A percentile compares a stretch with the other conserved stretches of the same genome.
These are phyloP conservation scores for Colletotrichum gloeosporioides DNA, from an alignment of 2,329 filamentous ascomycete genomes.

Conservation along the genomic window DNA sequence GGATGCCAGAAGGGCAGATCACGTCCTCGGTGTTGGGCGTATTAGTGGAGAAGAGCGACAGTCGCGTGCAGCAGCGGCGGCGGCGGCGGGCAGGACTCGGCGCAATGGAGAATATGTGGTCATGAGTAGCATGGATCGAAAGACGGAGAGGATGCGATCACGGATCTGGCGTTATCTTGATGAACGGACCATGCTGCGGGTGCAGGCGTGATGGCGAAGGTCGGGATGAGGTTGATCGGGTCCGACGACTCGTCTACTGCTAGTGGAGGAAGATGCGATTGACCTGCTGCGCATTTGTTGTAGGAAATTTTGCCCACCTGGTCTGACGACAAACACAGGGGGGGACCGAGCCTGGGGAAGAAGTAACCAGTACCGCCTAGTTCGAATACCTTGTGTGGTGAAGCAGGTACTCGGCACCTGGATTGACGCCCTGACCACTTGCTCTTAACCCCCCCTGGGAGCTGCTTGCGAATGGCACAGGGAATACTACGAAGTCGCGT, in stretches of 20 bases:
- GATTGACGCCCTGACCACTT: neutral
- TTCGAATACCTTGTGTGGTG: neutral
- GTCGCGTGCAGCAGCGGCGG: conserved; percentile 51
- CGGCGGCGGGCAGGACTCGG: conserved; percentile 37
- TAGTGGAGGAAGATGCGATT: conserved; percentile 20
- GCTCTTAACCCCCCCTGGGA: neutral
- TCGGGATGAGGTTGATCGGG: conserved; percentile 25
- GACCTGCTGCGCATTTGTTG: conserved; percentile 24
- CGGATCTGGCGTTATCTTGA: conserved; percentile 43
- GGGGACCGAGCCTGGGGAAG: conserved; percentile 19
- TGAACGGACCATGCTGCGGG: conserved; percentile 48
- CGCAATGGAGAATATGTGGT: conserved; percentile 45
- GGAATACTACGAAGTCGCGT: conserved; percentile 20
- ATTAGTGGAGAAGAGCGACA: conserved; percentile 22
- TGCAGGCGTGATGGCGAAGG: conserved; percentile 43
- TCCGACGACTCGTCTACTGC: conserved; percentile 16
- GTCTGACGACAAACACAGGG: conserved; percentile 24
- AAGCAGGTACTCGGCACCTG: neutral
- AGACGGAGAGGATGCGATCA: conserved; percentile 46
- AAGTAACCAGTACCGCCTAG: conserved; percentile 29
- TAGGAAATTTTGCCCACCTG: conserved; percentile 39
- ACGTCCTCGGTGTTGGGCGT: conserved; percentile 15
- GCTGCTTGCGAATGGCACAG: conserved; percentile 1
- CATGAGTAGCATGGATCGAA: conserved; percentile 50
- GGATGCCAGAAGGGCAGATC: conserved; percentile 16